phyloP scores from a whole-genome alignment of 495 filamentous ascomycete genomes.

The Podospora tetraspora region DNA sequence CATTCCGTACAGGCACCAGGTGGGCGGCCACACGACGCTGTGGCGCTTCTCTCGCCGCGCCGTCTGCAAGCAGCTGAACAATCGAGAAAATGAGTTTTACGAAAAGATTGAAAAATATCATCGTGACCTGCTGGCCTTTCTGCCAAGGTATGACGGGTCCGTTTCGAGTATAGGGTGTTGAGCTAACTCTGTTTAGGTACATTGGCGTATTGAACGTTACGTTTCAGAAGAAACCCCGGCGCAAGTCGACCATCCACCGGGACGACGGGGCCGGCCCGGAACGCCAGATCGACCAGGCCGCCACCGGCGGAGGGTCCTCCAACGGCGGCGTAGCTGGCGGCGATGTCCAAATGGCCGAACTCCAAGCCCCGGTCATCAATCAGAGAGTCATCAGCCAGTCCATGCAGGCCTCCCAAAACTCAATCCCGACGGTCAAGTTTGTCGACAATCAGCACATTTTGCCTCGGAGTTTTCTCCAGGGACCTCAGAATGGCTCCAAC shows the following conservation, averaged over 20 bases:
- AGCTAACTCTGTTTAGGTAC: slow-evolving; percentile 53
- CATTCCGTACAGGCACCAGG: slow-evolving; percentile 95
- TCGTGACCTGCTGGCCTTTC: slow-evolving; percentile 80
- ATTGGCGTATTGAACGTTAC: slow-evolving; percentile 97
- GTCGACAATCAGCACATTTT: slow-evolving; percentile 96
- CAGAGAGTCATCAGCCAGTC: slow-evolving; percentile 78
- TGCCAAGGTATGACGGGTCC: slow-evolving; percentile 69
- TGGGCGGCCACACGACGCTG: slow-evolving; percentile 91
- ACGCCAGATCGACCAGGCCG: slow-evolving; percentile 11
- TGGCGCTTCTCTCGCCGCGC: slow-evolving; percentile 93
- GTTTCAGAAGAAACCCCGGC: slow-evolving; percentile 77
- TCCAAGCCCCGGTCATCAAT: slow-evolving; percentile 19
- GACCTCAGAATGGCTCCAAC: slow-evolving; percentile 23
- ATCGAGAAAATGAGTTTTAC: slow-evolving; percentile 96
- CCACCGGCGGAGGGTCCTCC: slow-evolving; percentile 11
- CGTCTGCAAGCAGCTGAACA: slow-evolving; percentile 97
- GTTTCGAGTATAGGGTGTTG: neutral
- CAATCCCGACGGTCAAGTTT: slow-evolving; percentile 87
- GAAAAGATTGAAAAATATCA: slow-evolving; percentile 88
- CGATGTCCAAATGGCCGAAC: slow-evolving; percentile 9
- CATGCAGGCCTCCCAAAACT: slow-evolving; percentile 38
- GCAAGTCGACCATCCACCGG: slow-evolving; percentile 50
- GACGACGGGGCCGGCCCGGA: slow-evolving; percentile 33
- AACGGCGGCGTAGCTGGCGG: slow-evolving; percentile 11
- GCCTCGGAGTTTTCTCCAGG: slow-evolving; percentile 66